These are phyloP conservation scores for Mollisia scopiformis DNA, from an alignment of 2,329 filamentous ascomycete species.

Conservation along the genomic window DNA sequence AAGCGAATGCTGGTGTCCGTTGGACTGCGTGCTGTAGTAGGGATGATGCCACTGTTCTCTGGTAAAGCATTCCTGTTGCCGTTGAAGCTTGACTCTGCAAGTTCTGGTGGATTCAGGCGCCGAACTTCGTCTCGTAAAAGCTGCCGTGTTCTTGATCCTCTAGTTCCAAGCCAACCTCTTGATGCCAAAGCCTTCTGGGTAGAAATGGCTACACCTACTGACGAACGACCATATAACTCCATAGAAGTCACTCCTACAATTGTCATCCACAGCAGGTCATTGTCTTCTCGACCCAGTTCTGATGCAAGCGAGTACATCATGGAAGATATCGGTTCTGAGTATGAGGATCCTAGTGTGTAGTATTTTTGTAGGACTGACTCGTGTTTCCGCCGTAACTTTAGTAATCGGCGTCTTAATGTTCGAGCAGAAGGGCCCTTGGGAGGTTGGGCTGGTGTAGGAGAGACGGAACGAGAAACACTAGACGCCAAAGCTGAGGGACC, in stretches of 20 bases:
- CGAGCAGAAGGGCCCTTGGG: constrained; percentile 70
- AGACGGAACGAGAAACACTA: constrained; percentile 38
- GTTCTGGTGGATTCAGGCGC: constrained; percentile 81
- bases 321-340: constrained; percentile 92
- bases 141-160: constrained; percentile 82
- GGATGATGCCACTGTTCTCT: constrained; percentile 80
- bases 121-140: constrained; percentile 91
- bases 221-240: constrained; percentile 86
- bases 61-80: constrained; percentile 63
- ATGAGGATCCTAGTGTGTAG: constrained; percentile 85
- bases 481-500: constrained; percentile 50
- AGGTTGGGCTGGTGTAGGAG: constrained; percentile 60
- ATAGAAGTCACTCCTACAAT: constrained; percentile 95
- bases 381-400: constrained; percentile 77
- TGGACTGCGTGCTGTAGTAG: constrained; percentile 83
- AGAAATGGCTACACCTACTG: constrained; percentile 72
- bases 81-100: constrained; percentile 54
- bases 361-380: constrained; percentile 78
- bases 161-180: constrained; percentile 78
- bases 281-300: constrained; percentile 94
- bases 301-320: constrained; percentile 94
- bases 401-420: constrained; percentile 70
- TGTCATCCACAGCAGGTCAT: constrained; percentile 91
- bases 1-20: constrained; percentile 91
- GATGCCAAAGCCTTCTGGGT: constrained; percentile 58